Evolutionary conservation across 345 rosid species (phyloP).

Genomic region (Boechera retrofracta): DNA sequence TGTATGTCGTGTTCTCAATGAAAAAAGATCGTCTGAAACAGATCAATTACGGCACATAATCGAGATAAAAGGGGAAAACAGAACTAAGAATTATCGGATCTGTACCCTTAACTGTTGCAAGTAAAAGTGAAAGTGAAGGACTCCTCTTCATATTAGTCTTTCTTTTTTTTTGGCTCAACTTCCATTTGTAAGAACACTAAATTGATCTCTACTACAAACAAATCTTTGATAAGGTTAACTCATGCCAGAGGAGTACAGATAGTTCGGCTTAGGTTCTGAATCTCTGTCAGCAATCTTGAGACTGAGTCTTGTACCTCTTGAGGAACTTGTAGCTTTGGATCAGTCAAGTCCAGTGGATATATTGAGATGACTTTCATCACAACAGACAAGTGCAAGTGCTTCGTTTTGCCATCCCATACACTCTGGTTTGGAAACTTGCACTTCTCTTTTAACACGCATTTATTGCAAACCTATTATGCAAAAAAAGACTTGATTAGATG

Average conservation of each 20-base stretch:
- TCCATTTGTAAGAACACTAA: constrained; percentile 2
- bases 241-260: constrained; percentile 43
- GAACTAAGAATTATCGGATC: not conserved
- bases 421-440: constrained; percentile 68
- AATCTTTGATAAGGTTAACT: constrained; percentile 22
- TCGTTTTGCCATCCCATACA: constrained; percentile 53
- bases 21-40: not conserved
- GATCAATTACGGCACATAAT: not conserved
- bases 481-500: constrained; percentile 20
- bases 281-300: constrained; percentile 55
- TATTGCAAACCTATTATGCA: constrained; percentile 67
- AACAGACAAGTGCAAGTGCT: constrained; percentile 54
- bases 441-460: constrained; percentile 60
- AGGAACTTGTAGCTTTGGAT: constrained; percentile 56
- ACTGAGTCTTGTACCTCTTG: constrained; percentile 62
- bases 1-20: not conserved
- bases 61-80: not conserved
- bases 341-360: constrained; percentile 63
- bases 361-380: constrained; percentile 64
- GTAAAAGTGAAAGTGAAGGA: not conserved
- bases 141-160: not conserved
- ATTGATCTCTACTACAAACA: constrained; percentile 23
- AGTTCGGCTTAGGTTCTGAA: constrained; percentile 60
- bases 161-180: not conserved
- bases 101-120: not conserved